A percentile compares a stretch with the other conserved stretches of the same genome.
Conservation (phyloP, 331 rosid genomes). For the Telfairia occidentalis region DNA sequence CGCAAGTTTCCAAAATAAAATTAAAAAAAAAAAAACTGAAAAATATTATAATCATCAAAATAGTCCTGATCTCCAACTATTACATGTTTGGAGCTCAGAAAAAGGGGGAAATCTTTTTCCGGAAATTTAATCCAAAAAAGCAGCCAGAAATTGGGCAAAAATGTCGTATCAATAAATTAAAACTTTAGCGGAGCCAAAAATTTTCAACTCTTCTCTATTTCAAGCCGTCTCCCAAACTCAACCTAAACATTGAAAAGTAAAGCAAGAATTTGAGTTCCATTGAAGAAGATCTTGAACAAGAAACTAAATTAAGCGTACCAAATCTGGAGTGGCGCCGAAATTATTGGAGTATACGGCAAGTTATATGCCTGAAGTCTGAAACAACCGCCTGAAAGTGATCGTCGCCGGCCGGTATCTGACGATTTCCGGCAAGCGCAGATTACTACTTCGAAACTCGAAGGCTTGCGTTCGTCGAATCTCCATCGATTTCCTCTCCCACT, state of each 20-base stretch:
- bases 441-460: constrained; percentile 10
- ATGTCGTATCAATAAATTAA: not conserved
- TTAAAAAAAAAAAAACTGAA: too few species aligned
- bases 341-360: not conserved
- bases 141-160: not conserved
- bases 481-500: not conserved
- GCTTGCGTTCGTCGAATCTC: constrained; percentile 9
- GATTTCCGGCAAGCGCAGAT: not conserved
- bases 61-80: not conserved
- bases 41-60: not conserved
- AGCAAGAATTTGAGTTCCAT: not conserved
- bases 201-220: not conserved
- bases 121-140: not conserved
- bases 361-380: not conserved
- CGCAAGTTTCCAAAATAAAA: too few species aligned
- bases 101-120: not conserved
- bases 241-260: not conserved
- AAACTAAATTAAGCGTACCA: not conserved
- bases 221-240: not conserved
- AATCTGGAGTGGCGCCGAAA: not conserved
- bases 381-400: not conserved
- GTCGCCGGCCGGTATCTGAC: not conserved
- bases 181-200: not conserved
- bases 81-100: not conserved
- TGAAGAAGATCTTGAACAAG: not conserved